Percentiles rank a stretch among this genome's conserved stretches.
Evolutionary conservation across 169 alveolate species (phyloP).

Genomic region (Plasmodium gonderi): DNA sequence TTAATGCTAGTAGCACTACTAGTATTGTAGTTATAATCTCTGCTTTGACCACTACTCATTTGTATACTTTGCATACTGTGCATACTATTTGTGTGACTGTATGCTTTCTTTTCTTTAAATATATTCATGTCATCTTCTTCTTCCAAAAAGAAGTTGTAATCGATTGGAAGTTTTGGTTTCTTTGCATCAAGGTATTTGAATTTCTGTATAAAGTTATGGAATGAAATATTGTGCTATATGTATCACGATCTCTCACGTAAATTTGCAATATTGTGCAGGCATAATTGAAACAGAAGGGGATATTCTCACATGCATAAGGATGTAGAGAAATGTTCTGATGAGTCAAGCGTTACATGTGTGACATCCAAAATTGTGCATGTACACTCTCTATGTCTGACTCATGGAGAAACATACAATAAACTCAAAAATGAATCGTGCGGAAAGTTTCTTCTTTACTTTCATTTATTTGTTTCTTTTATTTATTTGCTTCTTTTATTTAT

Average conservation of each 20-base stretch:
- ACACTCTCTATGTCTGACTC: too few species aligned
- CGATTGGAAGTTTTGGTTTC: slow-evolving; percentile 13
- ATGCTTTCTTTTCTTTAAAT: slow-evolving; percentile 27
- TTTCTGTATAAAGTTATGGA: background rate
- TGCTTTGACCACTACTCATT: background rate
- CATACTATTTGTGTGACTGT: background rate
- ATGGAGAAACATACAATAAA: too few species aligned
- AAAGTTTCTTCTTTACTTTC: too few species aligned
- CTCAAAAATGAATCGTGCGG: too few species aligned
- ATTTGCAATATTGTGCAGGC: too few species aligned
- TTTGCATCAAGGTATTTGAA: slow-evolving; percentile 16
- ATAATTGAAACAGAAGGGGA: too few species aligned
- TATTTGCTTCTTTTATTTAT: too few species aligned
- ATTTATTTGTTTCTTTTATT: too few species aligned
- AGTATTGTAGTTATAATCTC: background rate
- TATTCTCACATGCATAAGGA: too few species aligned
- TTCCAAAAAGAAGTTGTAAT: slow-evolving; percentile 57
- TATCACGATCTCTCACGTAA: background rate
- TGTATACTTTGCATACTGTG: background rate
- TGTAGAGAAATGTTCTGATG: too few species aligned
- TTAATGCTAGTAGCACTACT: background rate
- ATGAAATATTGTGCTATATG: background rate
- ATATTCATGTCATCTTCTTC: slow-evolving; percentile 61
- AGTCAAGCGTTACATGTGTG: too few species aligned
- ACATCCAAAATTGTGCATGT: too few species aligned